Evolutionary conservation across 768 basidiomycete genomes (phyloP), one percentile per base, ranked within the genome.

Genomic region (Pleurotus eryngii): DNA sequence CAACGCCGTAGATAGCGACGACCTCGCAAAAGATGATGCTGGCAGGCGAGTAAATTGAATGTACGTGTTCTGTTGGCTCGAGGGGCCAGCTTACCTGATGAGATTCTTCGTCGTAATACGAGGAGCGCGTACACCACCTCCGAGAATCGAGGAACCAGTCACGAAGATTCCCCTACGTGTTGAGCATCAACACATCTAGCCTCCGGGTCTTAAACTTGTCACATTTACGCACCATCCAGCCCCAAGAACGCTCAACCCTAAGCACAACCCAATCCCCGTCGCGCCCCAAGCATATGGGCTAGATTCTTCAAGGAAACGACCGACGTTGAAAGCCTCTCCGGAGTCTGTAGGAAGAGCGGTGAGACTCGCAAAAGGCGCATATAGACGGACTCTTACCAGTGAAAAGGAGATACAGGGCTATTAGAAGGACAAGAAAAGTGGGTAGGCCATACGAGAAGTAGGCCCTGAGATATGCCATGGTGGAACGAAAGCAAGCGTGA

Each of bases 21-120:
- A 98, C 97, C 77, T 98, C 96, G 72, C 96, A 98, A 80, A 98
- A 98, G 67, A 99, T 98, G 77, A 98, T 94, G 63, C 96, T 98
- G 66, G 50, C 45, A 5, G 3, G 43, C 9, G 6, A 24, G 17
- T 26, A 22, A 37, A 3, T 9, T 46, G n/a, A 20, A n/a, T 45
- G 12, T n/a, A 12, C 18, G 26, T 47, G 18, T 38, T 35, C 30
- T 35, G 11, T 11, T n/a, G 2, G 53, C 45, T n/a, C 18, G 42
- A 5, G 20, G 20, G 12, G 7, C 18, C 3, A 18, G 67, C 81
- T 53, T 49, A 93, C 95, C 92, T 95, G 65, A 99, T 97, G 71
- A 98, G 72, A 70, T 99, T 99, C 83, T 99, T 98, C 17, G 96
- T 98, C 49, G 88, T 83, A 55, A 99, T 98, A 62, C 96, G 81